These are phyloP conservation scores for Crotalaria pallida DNA, from an alignment of 306 rosid species.

Conservation along the genomic window DNA sequence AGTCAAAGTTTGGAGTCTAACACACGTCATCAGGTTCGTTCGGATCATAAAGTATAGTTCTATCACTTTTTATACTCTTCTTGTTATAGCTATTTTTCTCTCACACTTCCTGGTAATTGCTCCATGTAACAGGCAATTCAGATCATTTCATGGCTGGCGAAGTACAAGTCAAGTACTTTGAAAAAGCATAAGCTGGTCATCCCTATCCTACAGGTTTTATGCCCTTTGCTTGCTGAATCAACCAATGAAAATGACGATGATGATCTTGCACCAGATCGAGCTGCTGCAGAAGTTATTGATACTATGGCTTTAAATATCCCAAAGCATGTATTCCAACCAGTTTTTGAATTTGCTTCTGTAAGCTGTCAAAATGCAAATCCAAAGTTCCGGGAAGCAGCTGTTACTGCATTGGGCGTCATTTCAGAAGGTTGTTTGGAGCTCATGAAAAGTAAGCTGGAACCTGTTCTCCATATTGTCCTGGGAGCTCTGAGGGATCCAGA, in stretches of 20 bases:
- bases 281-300: constrained; percentile 97
- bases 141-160: constrained; percentile 93
- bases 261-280: constrained; percentile 97
- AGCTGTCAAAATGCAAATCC: constrained; percentile 87
- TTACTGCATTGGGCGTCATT: constrained; percentile 84
- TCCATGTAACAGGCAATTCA: constrained; percentile 74
- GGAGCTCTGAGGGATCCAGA: constrained; percentile 95
- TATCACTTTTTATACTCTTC: not conserved
- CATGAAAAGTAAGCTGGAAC: constrained; percentile 79
- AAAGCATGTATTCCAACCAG: constrained; percentile 77
- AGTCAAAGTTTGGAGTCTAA: constrained; percentile 83
- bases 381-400: constrained; percentile 95
- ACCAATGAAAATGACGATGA: constrained; percentile 73
- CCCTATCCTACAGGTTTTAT: constrained; percentile 85
- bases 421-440: constrained; percentile 95
- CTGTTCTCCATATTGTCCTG: constrained; percentile 84
- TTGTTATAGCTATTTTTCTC: constrained; percentile 18
- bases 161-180: constrained; percentile 78
- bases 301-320: constrained; percentile 90
- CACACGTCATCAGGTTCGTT: constrained; percentile 95
- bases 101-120: constrained; percentile 14
- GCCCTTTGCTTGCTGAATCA: constrained; percentile 94
- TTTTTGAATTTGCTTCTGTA: constrained; percentile 80
- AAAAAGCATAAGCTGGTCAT: constrained; percentile 81
- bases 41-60: constrained; percentile 12